Base-by-base conservation (phyloP, 352 stramenopile species). In the Thalassiosira ordinaria region DNA sequence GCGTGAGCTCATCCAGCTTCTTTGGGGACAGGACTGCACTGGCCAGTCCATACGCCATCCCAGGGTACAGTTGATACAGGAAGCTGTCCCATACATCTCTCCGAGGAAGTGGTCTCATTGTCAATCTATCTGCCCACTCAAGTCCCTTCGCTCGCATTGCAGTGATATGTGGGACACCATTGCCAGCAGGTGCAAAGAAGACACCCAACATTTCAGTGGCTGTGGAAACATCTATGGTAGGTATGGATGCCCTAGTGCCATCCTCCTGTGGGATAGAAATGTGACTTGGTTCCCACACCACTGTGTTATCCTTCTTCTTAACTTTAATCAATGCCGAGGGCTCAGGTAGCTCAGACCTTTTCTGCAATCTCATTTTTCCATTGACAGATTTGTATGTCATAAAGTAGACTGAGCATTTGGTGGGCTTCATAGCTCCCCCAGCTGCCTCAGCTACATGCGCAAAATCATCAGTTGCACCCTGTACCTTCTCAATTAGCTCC, bases 401-500 rank as follows among this genome's bases (percentile, higher is more conserved):
- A 13, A 76, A 52, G 18, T 76, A 76, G 18, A 51, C 37, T 44
- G 61, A 76, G 20, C 41, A 76, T 16, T 76, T 68, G 1, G 33
- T 26, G n/a, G 44, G 41, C 31, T 77, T 77, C 20, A 77, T n/a
- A 33, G 29, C n/a, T 3, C 44, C 68, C 57, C 67, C 67, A 76
- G 9, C 18, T 29, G 2, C 18, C 46, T 8, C n/a, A 20, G n/a
- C n/a, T n/a, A n/a, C n/a, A n/a, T n/a, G n/a, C n/a, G n/a, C n/a
- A n/a, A n/a, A n/a, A n/a, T n/a, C n/a, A n/a, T n/a, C n/a, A n/a
- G n/a, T n/a, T 14, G 57, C 31, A 13, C 35, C 7, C 49, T 77
- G 68, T 14, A 52, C 18, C n/a, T 62, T 31, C 18, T 60, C 27
- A 7, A 57, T 41, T 18, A 67, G 49, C 7, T 68, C 52, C n/a